Conservation (phyloP, 352 stramenopile genomes). For the Albugo candida region DNA sequence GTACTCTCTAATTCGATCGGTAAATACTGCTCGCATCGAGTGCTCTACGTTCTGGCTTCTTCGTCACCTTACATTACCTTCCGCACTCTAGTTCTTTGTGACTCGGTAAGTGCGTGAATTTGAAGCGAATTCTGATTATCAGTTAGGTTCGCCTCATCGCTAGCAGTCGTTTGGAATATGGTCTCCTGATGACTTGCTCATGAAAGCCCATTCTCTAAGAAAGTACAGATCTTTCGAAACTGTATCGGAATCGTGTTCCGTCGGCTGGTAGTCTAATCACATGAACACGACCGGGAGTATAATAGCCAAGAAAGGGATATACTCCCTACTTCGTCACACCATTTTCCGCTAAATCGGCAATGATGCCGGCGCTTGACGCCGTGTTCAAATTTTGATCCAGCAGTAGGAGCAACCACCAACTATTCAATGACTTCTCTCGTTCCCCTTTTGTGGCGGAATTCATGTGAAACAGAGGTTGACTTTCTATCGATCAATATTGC, state of each 20-base stretch:
- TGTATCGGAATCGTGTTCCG: conserved; percentile 40
- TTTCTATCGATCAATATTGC: too few species aligned
- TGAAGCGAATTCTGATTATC: conserved; percentile 21
- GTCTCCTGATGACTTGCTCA: conserved; percentile 39
- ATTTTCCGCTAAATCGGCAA: conserved; percentile 68
- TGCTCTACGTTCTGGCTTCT: conserved; percentile 29
- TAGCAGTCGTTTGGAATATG: conserved; percentile 27
- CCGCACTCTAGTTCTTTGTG: conserved; percentile 62
- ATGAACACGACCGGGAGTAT: conserved; percentile 56
- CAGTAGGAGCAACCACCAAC: too few species aligned
- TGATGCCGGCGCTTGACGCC: conserved; percentile 77
- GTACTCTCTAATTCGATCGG: conserved; percentile 15
- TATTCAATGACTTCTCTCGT: too few species aligned
- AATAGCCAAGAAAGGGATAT: conserved; percentile 63
- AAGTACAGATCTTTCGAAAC: conserved; percentile 43
- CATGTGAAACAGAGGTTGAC: too few species aligned
- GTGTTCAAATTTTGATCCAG: too few species aligned
- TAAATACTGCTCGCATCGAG: conserved; percentile 13
- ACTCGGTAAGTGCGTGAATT: conserved; percentile 39
- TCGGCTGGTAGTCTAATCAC: conserved; percentile 30
- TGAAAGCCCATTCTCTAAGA: conserved; percentile 20
- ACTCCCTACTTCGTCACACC: conserved; percentile 65
- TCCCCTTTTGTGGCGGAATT: too few species aligned
- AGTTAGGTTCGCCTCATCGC: conserved; percentile 17
- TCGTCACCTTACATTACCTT: conserved; percentile 68